These are phyloP conservation scores for Roridomyces roridus DNA, from an alignment of 768 basidiomycete species.

Conservation along the genomic window DNA sequence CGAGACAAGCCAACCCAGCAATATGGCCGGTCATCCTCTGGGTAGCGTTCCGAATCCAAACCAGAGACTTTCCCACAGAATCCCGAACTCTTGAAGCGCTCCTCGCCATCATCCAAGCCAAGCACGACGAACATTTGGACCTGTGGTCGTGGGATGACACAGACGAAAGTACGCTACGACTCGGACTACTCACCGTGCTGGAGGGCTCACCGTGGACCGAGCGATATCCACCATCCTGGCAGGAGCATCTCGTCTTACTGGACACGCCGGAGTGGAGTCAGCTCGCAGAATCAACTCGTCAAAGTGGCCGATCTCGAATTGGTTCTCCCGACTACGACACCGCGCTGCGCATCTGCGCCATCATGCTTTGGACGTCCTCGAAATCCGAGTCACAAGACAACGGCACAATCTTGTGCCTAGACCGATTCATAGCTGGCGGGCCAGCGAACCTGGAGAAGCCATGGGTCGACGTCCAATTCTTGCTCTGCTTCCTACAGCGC, in stretches of 20 bases:
- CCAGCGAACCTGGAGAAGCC: not conserved
- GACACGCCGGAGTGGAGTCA: constrained; percentile 10
- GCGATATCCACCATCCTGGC: constrained; percentile 17
- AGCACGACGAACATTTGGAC: not conserved
- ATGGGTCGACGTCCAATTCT: too few relatives aligned
- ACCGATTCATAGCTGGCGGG: not conserved
- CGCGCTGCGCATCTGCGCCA: constrained; percentile 11
- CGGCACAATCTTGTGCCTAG: not conserved
- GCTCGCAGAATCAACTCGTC: too few relatives aligned
- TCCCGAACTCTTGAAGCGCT: not conserved
- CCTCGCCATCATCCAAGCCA: constrained; percentile 5
- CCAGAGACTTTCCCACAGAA: not conserved
- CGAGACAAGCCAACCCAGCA: constrained; percentile 9
- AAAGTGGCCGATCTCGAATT: not conserved
- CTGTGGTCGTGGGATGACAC: constrained; percentile 20
- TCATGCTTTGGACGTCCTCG: constrained; percentile 12
- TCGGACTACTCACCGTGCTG: not conserved
- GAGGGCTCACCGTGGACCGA: constrained; percentile 11
- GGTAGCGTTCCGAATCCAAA: constrained; percentile 19
- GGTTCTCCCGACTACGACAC: constrained; percentile 3
- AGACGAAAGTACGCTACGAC: constrained; percentile 15
- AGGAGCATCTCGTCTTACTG: not conserved
- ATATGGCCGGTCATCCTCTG: constrained; percentile 22
- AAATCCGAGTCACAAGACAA: not conserved
- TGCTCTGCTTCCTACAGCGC: constrained; percentile 9